Evolutionary conservation across 2,329 filamentous ascomycete species (phyloP), one percentile per base, ranked within the genome.

Genomic region (Colletotrichum liriopes): DNA sequence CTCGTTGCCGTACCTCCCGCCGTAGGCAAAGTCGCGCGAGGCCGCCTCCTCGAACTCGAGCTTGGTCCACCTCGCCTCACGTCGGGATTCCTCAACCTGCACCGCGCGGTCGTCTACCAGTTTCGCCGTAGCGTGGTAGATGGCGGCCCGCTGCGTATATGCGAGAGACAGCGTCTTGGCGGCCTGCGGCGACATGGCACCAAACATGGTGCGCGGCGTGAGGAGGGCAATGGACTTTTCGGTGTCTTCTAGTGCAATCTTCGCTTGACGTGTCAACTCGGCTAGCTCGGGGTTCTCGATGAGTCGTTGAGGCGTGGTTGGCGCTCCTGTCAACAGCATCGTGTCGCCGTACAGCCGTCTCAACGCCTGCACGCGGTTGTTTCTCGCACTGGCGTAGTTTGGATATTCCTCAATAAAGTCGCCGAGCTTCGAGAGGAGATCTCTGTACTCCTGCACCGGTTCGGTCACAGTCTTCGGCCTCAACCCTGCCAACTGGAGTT

Each of bases 291-390:
- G 82, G 14, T 81, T 77, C 20, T 77, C 78, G 11, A 87, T 78
- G 55, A 90, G 79, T 35, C 84, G 85, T 75, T 80, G 83, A 8
- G 81, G 77, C 61, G 78, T 81, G 56, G 80, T 79, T 0, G 78
- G 77, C 18, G 81, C 82, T 32, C 82, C 78, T 32, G 79, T 76
- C 45, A 90, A 79, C 29, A 92, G 81, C 77, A 91, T 84, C 2
- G 84, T 82, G 77, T 93, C 91, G 14, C 91, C 91, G 74, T 92
- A 90, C 67, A 91, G 81, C 59, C 92, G 84, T 29, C 92, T 84
- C 39, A 88, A 76, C 11, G 92, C 86, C 79, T 95, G 93, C 3
- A 92, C 93, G 61, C 93, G 87, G 81, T 96, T 95, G 79, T 94
- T 93, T 70, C 90, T 88, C 7, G 91, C 92, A 74, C 92, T 93